Evolutionary conservation across 306 rosid genomes (phyloP).

Genomic region (Cucumis hystrix): DNA sequence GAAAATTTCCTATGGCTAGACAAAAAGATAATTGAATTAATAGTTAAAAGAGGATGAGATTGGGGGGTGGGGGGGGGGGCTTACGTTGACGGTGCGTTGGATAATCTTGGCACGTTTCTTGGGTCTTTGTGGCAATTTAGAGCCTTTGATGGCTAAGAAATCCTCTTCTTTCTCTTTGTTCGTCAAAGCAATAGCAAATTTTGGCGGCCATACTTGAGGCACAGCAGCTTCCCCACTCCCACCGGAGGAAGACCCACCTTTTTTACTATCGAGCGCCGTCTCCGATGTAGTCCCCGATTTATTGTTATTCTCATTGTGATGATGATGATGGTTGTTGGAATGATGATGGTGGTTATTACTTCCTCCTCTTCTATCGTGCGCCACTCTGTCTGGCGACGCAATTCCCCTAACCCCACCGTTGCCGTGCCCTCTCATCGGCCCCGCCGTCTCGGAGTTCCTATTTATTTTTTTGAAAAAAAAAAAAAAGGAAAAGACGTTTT

Average conservation of each 20-base stretch:
- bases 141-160: conserved; percentile 78
- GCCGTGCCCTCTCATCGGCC: conserved; percentile 72
- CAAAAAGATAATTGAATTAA: not conserved
- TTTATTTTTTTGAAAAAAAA: too few species aligned
- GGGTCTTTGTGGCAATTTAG: conserved; percentile 87
- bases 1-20: not conserved
- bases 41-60: not conserved
- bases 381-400: conserved; percentile 75
- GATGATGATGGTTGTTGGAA: conserved; percentile 5
- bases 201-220: conserved; percentile 72
- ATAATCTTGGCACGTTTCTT: conserved; percentile 77
- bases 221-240: conserved; percentile 60
- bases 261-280: conserved; percentile 89
- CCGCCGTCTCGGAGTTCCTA: conserved; percentile 66
- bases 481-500: not conserved
- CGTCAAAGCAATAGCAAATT: conserved; percentile 79
- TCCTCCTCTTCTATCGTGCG: conserved; percentile 69
- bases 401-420: conserved; percentile 70
- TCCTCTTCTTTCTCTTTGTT: conserved; percentile 95
- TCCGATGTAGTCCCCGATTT: conserved; percentile 74
- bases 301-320: conserved; percentile 26
- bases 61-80: conserved; percentile 7
- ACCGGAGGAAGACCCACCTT: conserved; percentile 79
- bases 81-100: conserved; percentile 90
- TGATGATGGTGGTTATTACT: conserved; percentile 22